Evolutionary conservation across 129 eudicot species (phyloP), one percentile per base, ranked within the genome.

Genomic region (Tanacetum coccineum): DNA sequence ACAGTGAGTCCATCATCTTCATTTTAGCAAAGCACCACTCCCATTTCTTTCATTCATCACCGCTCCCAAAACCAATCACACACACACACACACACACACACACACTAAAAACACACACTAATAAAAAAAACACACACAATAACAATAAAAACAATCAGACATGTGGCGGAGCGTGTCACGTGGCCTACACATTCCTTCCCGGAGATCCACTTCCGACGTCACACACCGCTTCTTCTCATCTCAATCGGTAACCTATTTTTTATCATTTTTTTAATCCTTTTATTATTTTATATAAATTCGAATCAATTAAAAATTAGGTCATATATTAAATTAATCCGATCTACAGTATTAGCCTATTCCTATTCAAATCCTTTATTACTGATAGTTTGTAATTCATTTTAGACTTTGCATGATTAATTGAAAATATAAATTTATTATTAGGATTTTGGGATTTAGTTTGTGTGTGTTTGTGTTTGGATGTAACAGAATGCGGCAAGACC

Each of bases 161-260:
- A 91, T 91, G 97, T 91, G 97, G 97, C 87, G 97, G 82, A 84
- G 89, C 82, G 89, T 79, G 39, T 76, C 92, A 7, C 97, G 95
- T 59, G 81, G 84, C 57, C 80, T 91, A 32, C 85, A 87, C 79
- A 62, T 74, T 78, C 81, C 81, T 13, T 74, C 82, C 58, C 75
- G 65, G 77, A 71, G 86, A 74, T 87, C 82, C 78, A 64, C 72
- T 82, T 60, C 89, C 87, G 81, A 74, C 70, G 76, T 36, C 18
- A 32, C 81, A 76, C 74, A 71, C 64, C 79, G 90, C 32, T 80
- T 82, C 44, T 85, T 87, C 84, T 84, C 91, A 11, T 79, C 88
- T 13, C 83, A 77, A 68, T 73, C 92, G 46, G 95, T 87, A 82
- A 47, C 74, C 25, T 68, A 52, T 12, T 19, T 36, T 36, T 36